phyloP scores from a whole-genome alignment of 148 eudicot species.

The Rhododendron henanense region DNA sequence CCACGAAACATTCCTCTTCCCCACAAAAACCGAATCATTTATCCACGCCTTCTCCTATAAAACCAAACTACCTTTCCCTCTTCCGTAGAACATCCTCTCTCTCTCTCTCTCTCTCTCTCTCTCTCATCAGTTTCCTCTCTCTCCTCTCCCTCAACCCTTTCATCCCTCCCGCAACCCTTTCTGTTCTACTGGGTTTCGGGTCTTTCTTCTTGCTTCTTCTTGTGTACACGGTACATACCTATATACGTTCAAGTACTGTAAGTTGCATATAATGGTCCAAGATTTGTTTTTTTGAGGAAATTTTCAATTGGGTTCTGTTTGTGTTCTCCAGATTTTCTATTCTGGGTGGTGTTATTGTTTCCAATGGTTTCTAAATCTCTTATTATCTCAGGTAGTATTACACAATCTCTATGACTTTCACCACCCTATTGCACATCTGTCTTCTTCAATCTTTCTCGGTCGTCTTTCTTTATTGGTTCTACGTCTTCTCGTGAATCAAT shows the following conservation, averaged over 20 bases:
- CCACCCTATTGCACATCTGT: slow-evolving; percentile 8
- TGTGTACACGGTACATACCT: neutral
- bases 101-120: neutral
- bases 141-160: too few species aligned
- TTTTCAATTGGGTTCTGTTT: neutral
- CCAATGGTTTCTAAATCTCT: neutral
- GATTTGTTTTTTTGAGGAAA: neutral
- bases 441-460: slow-evolving; percentile 7
- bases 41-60: neutral
- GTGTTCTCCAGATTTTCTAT: neutral
- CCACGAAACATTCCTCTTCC: neutral
- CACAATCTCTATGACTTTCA: slow-evolving; percentile 5
- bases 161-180: neutral
- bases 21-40: neutral
- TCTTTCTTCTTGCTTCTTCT: too few species aligned
- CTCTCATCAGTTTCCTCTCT: neutral
- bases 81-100: neutral
- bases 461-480: slow-evolving; percentile 10
- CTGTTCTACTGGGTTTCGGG: neutral
- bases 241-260: neutral
- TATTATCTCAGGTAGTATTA: neutral
- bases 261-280: neutral
- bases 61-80: neutral
- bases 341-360: neutral
- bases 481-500: slow-evolving; percentile 4